Evolutionary conservation across 2,329 filamentous ascomycete species (phyloP), one percentile per base, ranked within the genome.

Genomic region (Nemania sp.): DNA sequence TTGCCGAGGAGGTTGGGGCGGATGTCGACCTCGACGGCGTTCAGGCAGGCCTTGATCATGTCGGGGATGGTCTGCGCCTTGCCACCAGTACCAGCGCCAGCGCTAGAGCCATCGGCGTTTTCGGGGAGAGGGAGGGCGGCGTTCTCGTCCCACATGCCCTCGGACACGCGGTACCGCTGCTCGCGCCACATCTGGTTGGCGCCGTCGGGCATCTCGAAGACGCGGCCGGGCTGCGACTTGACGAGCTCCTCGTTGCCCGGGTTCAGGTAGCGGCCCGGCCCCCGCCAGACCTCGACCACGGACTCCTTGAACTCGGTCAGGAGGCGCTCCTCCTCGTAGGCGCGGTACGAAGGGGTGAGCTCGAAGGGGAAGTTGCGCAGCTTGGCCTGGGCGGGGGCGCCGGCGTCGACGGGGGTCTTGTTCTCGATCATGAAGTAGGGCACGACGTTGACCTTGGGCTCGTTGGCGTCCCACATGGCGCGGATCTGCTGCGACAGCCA

Each of bases 231-330:
- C 71, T 90, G 89, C 52, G 82, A 86, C 78, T 88, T 90, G 66
- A 90, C 90, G 55, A 89, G 85, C 49, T 98, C 94, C 77, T 96
- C 89, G 78, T 95, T 97, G 43, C 90, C 89, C 24, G 82, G 87
- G 73, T 80, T 81, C 49, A 80, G 79, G 75, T 93, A 89, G 69
- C 89, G 87, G 67, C 90, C 90, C 0, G 93, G 93, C 0, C 93
- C 93, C 27, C 89, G 88, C 95, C 96, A 99, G 15, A 95, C 90
- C 81, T 98, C 94, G 29, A 98, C 94, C 18, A 98, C 93, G 20
- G 92, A 97, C 82, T 99, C 97, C 83, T 99, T 99, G 88, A 97
- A 99, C 79, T 98, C 94, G 43, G 93, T 94, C 65, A 99, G 83
- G 49, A 97, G 91, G 61, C 95, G 92, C 80, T 98, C 96, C 83